phyloP scores from a whole-genome alignment of 331 rosid species.

The Cydonia oblonga region DNA sequence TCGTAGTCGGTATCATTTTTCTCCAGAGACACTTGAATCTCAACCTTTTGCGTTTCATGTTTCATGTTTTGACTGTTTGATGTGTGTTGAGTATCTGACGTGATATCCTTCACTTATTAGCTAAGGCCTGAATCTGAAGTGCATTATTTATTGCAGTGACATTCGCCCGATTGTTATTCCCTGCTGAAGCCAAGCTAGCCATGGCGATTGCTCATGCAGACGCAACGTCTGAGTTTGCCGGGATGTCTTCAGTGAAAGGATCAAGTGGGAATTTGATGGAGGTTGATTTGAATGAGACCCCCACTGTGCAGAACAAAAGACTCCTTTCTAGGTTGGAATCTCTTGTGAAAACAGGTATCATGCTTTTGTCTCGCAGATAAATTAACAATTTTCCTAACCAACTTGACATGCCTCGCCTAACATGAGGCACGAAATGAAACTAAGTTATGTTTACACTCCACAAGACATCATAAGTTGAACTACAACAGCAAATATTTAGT shows the following conservation, averaged over 20 bases:
- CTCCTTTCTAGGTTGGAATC: constrained; percentile 34
- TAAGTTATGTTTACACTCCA: no score
- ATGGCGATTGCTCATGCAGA: constrained; percentile 36
- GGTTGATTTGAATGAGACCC: constrained; percentile 46
- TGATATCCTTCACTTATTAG: not conserved
- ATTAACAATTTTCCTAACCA: not conserved
- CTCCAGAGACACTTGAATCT: not conserved
- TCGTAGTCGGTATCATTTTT: not conserved
- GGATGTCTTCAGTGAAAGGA: constrained; percentile 15
- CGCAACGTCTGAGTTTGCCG: constrained; percentile 24
- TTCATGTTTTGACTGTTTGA: not conserved
- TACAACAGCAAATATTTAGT: no score
- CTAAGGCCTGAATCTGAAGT: not conserved
- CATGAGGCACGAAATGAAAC: not conserved
- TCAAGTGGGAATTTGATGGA: constrained; percentile 34
- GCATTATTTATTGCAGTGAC: constrained; percentile 24
- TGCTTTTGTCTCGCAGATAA: not conserved
- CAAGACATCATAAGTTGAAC: no score
- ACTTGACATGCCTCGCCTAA: not conserved
- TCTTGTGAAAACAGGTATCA: constrained; percentile 39
- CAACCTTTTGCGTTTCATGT: not conserved
- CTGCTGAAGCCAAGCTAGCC: constrained; percentile 38
- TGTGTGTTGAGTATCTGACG: not conserved
- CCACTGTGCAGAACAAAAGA: constrained; percentile 31
- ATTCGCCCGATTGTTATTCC: constrained; percentile 39